These are phyloP conservation scores for Lactarius sanguifluus DNA, from an alignment of 768 basidiomycete species.

Conservation along the genomic window DNA sequence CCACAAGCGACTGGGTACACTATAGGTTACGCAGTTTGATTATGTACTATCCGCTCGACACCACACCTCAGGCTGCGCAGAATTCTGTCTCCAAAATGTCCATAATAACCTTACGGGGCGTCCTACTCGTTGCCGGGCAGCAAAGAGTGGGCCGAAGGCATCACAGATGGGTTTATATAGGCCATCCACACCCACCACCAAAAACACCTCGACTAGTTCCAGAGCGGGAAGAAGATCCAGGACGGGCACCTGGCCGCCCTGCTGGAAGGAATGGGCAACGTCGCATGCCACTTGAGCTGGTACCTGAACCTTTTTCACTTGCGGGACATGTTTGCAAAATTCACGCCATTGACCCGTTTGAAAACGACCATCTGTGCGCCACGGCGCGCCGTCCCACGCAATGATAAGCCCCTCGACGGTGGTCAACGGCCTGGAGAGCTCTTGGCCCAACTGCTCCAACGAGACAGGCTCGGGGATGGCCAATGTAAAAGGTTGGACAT, in stretches of 20 bases:
- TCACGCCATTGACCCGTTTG: not conserved
- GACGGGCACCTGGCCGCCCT: not conserved
- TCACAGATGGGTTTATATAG: not conserved
- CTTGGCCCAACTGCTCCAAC: not conserved
- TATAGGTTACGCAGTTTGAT: too few species aligned
- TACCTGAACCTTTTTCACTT: not conserved
- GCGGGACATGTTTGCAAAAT: not conserved
- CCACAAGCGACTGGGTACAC: too few species aligned
- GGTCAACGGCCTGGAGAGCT: not conserved
- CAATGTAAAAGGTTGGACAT: not conserved
- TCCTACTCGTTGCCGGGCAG: not conserved
- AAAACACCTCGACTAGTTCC: constrained; percentile 2
- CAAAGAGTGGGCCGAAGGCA: not conserved
- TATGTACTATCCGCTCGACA: too few species aligned
- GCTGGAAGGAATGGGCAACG: not conserved
- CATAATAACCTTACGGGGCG: not conserved
- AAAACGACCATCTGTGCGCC: not conserved
- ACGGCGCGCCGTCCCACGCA: not conserved
- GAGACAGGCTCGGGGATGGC: not conserved
- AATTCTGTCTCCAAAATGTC: too few species aligned
- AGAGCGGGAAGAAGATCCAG: constrained; percentile 1
- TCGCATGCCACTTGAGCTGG: too few species aligned
- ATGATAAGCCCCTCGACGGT: not conserved
- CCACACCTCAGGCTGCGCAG: too few species aligned
- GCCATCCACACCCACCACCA: not conserved